phyloP scores from a whole-genome alignment of 371 early-diverging fungal species.

The Mucor sp. region DNA sequence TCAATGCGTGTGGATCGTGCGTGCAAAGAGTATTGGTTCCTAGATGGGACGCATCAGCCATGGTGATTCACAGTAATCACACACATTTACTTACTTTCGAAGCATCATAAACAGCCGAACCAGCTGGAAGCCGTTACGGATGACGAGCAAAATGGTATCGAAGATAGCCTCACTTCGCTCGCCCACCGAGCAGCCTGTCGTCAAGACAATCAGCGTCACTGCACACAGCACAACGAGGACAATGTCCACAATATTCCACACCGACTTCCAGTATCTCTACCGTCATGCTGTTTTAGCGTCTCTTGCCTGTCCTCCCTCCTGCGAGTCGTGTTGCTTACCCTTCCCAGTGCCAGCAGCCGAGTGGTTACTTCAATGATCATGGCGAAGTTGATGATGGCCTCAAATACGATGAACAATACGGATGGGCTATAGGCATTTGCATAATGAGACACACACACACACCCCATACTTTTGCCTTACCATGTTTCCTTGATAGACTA shows the following conservation, averaged over 20 bases:
- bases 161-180: constrained; percentile 66
- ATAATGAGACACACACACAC: not conserved
- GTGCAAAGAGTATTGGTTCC: constrained; percentile 49
- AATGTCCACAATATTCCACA: constrained; percentile 77
- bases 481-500: constrained; percentile 50
- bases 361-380: constrained; percentile 78
- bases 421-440: constrained; percentile 35
- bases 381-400: constrained; percentile 70
- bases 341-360: constrained; percentile 68
- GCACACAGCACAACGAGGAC: constrained; percentile 67
- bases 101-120: constrained; percentile 70
- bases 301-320: too few relatives aligned
- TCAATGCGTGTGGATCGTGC: constrained; percentile 47
- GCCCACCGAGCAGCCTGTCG: constrained; percentile 63
- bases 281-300: not conserved
- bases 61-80: not conserved
- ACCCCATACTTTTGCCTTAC: constrained; percentile 18
- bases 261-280: constrained; percentile 73
- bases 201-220: constrained; percentile 66
- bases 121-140: constrained; percentile 73
- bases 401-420: constrained; percentile 58
- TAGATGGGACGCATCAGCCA: not conserved
- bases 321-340: constrained; percentile 39
- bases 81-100: constrained; percentile 55
- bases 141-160: constrained; percentile 70